phyloP scores from a whole-genome alignment of 1,284 basidiomycete genomes.

The Taiwanofungus camphoratus region DNA sequence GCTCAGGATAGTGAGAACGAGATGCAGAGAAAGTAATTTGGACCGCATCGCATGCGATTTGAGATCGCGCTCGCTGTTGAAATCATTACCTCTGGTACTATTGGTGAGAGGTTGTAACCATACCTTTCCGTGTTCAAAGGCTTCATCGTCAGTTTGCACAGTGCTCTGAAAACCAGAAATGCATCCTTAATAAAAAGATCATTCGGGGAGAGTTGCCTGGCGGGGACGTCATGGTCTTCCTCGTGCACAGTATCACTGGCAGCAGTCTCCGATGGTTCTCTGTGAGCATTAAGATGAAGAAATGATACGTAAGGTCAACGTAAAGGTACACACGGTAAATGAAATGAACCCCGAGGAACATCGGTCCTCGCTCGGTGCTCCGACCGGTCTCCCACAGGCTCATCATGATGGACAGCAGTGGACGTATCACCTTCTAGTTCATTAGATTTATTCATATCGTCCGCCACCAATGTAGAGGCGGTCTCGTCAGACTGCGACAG shows the following conservation, averaged over 20 bases:
- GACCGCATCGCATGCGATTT: slow-evolving; percentile 96
- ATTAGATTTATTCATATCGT: slow-evolving; percentile 3
- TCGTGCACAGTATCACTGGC: slow-evolving; percentile 19
- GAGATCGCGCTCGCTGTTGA: slow-evolving; percentile 78
- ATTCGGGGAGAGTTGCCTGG: slow-evolving; percentile 44
- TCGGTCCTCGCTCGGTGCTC: slow-evolving; percentile 4
- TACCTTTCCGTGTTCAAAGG: slow-evolving; percentile 89
- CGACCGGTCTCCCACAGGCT: not conserved
- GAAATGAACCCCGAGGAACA: slow-evolving; percentile 7
- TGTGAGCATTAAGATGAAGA: slow-evolving; percentile 2
- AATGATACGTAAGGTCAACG: not conserved
- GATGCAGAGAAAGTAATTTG: slow-evolving; percentile 87
- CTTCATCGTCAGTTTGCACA: slow-evolving; percentile 99
- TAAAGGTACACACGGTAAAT: slow-evolving; percentile 6
- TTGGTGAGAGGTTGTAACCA: not conserved
- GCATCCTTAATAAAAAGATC: slow-evolving; percentile 94
- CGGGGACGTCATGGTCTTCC: slow-evolving; percentile 15
- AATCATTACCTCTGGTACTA: too few relatives aligned
- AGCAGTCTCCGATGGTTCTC: slow-evolving; percentile 21
- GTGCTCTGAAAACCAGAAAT: slow-evolving; percentile 90
- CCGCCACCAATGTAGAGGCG: slow-evolving; percentile 14
- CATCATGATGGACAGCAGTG: not conserved
- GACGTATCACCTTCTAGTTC: slow-evolving; percentile 1
- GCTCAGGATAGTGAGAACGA: slow-evolving; percentile 89
- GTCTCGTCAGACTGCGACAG: slow-evolving; percentile 13